Evolutionary conservation across 148 eudicot genomes (phyloP), one percentile per base, ranked within the genome.

Genomic region (Heliamphora exappendiculata): DNA sequence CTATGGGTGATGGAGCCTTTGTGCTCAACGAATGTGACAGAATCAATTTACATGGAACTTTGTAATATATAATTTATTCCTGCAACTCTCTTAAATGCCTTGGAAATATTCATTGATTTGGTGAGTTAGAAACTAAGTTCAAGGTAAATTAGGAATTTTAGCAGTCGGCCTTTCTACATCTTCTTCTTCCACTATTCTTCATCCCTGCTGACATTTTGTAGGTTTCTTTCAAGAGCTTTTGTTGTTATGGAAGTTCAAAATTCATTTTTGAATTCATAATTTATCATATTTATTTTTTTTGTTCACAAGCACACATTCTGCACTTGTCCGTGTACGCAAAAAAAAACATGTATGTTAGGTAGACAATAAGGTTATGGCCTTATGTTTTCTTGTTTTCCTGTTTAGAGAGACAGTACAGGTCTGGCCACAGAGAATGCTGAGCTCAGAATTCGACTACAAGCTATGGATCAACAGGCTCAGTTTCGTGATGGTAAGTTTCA

Each of bases 381-480:
- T 4, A 31, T 51, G n/a, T 19, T 55, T 39, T 64, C 13, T 49
- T 29, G 33, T 34, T 26, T 49, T 10, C 37, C 72, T 53, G 16
- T 81, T 14, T 66, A 85, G 87, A 82, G 87, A 72, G 87, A 85
- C 76, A 85, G 83, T 37, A 79, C 66, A 67, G 83, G 87, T 47
- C 70, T 85, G 28, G 19, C 69, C 42, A 34, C 81, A 47, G 87
- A 85, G 70, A 85, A 85, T 34, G 65, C 84, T 1, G 76, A 82
- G 60, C 85, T 85, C 49, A 85, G 82, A 70, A 78, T 85, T 22
- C 82, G 87, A 19, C 82, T 85, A 58, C 87, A 85, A 33, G 83
- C 85, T 41, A 85, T 85, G 87, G 85, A 85, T 63, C 78, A 85
- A 66, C 87, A 85, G 78, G 87, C 87, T 70, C 88, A 87, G 33